phyloP scores from a whole-genome alignment of 1,139 yeast species.

The Sugiyamaella neomexicana region DNA sequence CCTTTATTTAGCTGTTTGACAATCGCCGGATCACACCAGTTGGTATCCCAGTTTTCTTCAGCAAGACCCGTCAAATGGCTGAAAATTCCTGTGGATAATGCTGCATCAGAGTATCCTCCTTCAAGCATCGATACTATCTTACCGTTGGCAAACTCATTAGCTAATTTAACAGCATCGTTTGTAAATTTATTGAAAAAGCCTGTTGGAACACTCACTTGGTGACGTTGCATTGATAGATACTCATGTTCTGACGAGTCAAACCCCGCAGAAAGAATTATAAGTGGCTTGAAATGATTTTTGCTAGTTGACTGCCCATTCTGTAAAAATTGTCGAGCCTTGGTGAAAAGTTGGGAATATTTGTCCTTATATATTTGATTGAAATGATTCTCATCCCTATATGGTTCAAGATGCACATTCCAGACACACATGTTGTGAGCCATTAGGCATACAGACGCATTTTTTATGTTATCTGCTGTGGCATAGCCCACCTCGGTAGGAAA shows the following conservation, averaged over 20 bases:
- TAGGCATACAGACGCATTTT: conserved; percentile 80
- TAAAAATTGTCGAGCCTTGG: conserved; percentile 69
- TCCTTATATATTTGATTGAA: conserved; percentile 64
- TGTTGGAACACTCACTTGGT: conserved; percentile 80
- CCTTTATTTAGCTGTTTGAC: conserved; percentile 69
- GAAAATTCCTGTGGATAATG: conserved; percentile 75
- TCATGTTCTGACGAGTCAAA: conserved; percentile 89
- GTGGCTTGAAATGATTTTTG: conserved; percentile 57
- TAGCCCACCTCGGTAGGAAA: conserved; percentile 81
- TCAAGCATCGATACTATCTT: conserved; percentile 71
- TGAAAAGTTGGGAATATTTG: conserved; percentile 61
- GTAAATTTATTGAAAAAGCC: conserved; percentile 75
- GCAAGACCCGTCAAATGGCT: conserved; percentile 72
- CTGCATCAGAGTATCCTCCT: conserved; percentile 88
- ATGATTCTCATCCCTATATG: conserved; percentile 60
- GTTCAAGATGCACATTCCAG: conserved; percentile 82
- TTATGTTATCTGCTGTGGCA: conserved; percentile 69
- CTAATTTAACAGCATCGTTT: conserved; percentile 65
- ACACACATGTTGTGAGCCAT: conserved; percentile 73
- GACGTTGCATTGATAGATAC: conserved; percentile 81
- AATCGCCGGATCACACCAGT: conserved; percentile 50
- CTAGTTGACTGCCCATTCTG: conserved; percentile 34
- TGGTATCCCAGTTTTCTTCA: conserved; percentile 57
- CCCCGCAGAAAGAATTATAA: conserved; percentile 78
- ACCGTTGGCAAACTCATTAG: conserved; percentile 49